These are phyloP conservation scores for Cercospora canescens DNA, from an alignment of 2,329 filamentous ascomycete species.

Conservation along the genomic window DNA sequence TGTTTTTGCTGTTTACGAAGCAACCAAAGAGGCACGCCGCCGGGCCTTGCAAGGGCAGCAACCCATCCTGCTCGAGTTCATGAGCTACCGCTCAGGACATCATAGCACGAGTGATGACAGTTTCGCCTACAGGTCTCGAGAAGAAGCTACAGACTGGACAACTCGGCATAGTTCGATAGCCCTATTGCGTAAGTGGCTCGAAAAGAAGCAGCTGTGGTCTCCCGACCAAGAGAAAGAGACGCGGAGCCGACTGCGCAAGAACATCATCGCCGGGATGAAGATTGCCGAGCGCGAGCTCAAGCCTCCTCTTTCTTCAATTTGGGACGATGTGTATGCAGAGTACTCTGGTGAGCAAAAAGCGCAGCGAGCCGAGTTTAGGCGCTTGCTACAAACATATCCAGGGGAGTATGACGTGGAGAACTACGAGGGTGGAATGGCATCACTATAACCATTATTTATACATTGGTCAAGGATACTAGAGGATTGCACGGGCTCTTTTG, in stretches of 20 bases:
- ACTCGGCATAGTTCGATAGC: constrained; percentile 85
- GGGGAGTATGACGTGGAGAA: constrained; percentile 84
- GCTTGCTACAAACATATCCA: constrained; percentile 81
- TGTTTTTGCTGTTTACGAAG: constrained; percentile 83
- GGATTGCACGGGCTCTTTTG: too few species aligned
- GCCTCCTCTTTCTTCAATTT: constrained; percentile 69
- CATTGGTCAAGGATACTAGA: constrained; percentile 24
- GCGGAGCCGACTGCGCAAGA: constrained; percentile 65
- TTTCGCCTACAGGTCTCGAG: constrained; percentile 88
- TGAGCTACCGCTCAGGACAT: constrained; percentile 97
- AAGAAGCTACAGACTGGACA: constrained; percentile 96
- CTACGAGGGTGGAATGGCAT: constrained; percentile 72
- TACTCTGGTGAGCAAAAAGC: constrained; percentile 74
- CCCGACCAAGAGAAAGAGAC: constrained; percentile 77
- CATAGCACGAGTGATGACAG: constrained; percentile 97
- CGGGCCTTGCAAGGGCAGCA: constrained; percentile 79
- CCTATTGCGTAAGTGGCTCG: constrained; percentile 85
- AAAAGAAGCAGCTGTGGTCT: constrained; percentile 79
- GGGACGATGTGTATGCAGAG: constrained; percentile 87
- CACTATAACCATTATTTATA: constrained; percentile 45
- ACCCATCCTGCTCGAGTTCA: constrained; percentile 87
- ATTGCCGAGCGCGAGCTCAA: constrained; percentile 82
- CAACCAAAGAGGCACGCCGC: constrained; percentile 71
- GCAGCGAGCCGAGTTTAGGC: constrained; percentile 75
- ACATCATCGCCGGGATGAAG: constrained; percentile 80